Conservation (phyloP, 1,139 yeast genomes). For the Meyerozyma guilliermondii region DNA sequence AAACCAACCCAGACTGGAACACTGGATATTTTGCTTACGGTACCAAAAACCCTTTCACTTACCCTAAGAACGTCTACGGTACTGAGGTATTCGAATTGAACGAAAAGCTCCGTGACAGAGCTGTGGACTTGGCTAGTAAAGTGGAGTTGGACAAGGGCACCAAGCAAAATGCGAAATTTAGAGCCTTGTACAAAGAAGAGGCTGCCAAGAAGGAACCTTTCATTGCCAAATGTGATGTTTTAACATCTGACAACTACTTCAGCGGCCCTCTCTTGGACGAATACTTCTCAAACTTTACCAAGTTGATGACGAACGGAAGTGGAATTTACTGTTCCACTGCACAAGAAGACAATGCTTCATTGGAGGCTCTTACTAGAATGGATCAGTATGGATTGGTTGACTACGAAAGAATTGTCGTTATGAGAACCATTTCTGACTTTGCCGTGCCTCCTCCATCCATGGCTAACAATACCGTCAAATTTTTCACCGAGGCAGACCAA, state of each 20-base stretch:
- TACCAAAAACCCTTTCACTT: constrained; percentile 42
- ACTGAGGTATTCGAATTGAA: constrained; percentile 64
- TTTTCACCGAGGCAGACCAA: constrained; percentile 45
- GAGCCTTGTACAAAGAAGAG: constrained; percentile 41
- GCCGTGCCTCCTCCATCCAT: constrained; percentile 50
- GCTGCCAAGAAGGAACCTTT: constrained; percentile 49
- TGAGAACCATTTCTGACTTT: constrained; percentile 64
- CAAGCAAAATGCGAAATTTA: constrained; percentile 36
- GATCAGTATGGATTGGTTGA: constrained; percentile 52
- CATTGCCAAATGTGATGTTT: constrained; percentile 52
- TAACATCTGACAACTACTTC: constrained; percentile 60
- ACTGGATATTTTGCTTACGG: constrained; percentile 60
- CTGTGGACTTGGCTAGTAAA: constrained; percentile 44
- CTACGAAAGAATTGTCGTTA: constrained; percentile 50
- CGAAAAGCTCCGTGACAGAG: constrained; percentile 54
- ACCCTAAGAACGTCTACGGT: constrained; percentile 56
- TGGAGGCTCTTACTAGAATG: constrained; percentile 55
- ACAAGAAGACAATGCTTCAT: constrained; percentile 65
- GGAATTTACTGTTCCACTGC: constrained; percentile 60
- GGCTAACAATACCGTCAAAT: constrained; percentile 39
- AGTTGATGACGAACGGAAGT: constrained; percentile 52
- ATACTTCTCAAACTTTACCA: constrained; percentile 44
- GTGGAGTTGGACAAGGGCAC: constrained; percentile 45
- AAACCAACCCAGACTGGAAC: constrained; percentile 52
- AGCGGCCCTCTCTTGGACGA: constrained; percentile 49